Evolutionary conservation across 306 rosid species (phyloP).

Genomic region (Dryas alaskensis): DNA sequence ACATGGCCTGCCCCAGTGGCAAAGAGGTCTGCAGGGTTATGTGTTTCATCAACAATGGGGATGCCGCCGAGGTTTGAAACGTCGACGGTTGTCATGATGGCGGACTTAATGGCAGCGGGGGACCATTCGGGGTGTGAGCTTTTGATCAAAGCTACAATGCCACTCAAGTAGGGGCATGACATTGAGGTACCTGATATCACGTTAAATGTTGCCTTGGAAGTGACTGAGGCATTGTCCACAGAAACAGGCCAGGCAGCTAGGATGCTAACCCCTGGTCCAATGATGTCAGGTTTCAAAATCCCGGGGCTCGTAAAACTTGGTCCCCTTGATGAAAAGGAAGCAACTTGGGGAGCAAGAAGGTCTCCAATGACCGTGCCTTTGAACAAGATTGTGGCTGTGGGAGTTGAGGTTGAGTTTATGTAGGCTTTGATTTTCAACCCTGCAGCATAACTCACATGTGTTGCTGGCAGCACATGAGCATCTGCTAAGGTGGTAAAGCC

Average conservation of each 20-base stretch:
- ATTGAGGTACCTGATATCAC: conserved; percentile 50
- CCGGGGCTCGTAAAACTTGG: conserved; percentile 47
- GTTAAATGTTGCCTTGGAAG: conserved; percentile 10
- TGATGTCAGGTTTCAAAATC: conserved; percentile 56
- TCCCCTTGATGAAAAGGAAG: conserved; percentile 57
- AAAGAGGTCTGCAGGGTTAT: conserved; percentile 27
- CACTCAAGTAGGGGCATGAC: conserved; percentile 56
- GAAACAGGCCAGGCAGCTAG: conserved; percentile 51
- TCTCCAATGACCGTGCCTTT: conserved; percentile 49
- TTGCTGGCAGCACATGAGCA: conserved; percentile 40
- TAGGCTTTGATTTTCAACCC: conserved; percentile 28
- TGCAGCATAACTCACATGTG: conserved; percentile 35
- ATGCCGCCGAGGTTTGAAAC: not conserved
- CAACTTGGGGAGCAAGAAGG: conserved; percentile 33
- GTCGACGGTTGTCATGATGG: conserved; percentile 14
- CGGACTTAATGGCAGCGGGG: conserved; percentile 53
- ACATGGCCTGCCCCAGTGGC: conserved; percentile 56
- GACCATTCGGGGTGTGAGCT: conserved; percentile 61
- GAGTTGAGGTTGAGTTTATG: conserved; percentile 21
- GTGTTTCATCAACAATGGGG: conserved; percentile 3
- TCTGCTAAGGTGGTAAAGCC: conserved; percentile 33
- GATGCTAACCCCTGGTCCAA: conserved; percentile 55
- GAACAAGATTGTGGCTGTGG: conserved; percentile 38
- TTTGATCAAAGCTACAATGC: conserved; percentile 48
- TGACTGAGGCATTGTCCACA: conserved; percentile 25